phyloP scores from a whole-genome alignment of 768 basidiomycete genomes.

The Agaricus blazei region DNA sequence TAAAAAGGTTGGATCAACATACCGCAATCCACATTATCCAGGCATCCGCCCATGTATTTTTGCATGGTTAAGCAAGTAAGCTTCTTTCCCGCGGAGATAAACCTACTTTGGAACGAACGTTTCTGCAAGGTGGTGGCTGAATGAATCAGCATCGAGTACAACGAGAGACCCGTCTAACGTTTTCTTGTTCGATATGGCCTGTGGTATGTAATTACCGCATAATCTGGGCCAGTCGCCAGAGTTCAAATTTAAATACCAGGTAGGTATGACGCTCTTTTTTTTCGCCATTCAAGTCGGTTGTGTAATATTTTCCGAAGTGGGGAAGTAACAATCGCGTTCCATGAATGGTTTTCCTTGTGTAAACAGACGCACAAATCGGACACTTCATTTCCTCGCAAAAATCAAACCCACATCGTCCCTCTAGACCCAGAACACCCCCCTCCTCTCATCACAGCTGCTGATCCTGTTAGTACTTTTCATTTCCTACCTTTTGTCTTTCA shows the following conservation, averaged over 20 bases:
- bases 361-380: constrained; percentile 15
- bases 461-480: constrained; percentile 39
- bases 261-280: constrained; percentile 15
- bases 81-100: neutral
- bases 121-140: constrained; percentile 31
- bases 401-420: constrained; percentile 20
- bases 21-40: constrained; percentile 71
- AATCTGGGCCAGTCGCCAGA: neutral
- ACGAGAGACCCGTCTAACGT: constrained; percentile 18
- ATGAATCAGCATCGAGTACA: constrained; percentile 20
- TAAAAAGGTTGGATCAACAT: constrained; percentile 57
- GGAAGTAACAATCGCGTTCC: constrained; percentile 54
- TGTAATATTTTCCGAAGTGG: constrained; percentile 34
- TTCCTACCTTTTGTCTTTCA: neutral
- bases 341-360: constrained; percentile 55
- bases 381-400: constrained; percentile 15
- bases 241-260: constrained; percentile 14
- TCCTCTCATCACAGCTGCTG: constrained; percentile 37
- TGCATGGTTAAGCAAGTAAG: constrained; percentile 47
- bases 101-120: neutral
- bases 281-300: neutral
- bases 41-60: constrained; percentile 54
- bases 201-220: constrained; percentile 31
- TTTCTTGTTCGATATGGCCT: constrained; percentile 56
- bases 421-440: constrained; percentile 28